Evolutionary conservation across 2,329 filamentous ascomycete genomes (phyloP).

Genomic region (Alternaria gaisen): DNA sequence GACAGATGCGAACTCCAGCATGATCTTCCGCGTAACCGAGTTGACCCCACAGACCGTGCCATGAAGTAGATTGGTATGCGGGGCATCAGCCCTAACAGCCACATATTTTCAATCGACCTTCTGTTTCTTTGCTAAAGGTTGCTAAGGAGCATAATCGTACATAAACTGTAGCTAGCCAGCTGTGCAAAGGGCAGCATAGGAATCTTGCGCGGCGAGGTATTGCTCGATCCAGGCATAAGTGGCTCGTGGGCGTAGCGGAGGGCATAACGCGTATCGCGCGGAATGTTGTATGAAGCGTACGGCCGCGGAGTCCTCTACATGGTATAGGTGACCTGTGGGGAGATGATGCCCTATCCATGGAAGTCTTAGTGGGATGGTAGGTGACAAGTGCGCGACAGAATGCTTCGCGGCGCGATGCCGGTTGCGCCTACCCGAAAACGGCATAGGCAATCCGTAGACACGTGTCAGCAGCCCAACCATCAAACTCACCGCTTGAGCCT

Average conservation of each 20-base stretch:
- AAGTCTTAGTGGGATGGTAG: conserved; percentile 1
- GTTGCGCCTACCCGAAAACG: not conserved
- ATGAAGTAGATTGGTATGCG: conserved; percentile 10
- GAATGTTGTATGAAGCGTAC: not conserved
- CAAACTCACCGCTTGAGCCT: conserved; percentile 20
- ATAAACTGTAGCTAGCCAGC: too few relatives aligned
- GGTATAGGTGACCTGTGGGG: not conserved
- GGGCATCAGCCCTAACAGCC: conserved; percentile 1
- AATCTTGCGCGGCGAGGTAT: not conserved
- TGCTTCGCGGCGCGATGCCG: not conserved
- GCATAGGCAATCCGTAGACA: conserved; percentile 3
- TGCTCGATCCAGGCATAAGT: not conserved
- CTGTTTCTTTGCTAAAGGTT: not conserved
- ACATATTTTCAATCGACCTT: not conserved
- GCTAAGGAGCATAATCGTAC: not conserved
- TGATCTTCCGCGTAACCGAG: not conserved
- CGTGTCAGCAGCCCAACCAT: conserved; percentile 16
- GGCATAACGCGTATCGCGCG: not conserved
- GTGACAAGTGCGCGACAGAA: not conserved
- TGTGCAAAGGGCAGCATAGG: not conserved
- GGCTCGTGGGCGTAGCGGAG: not conserved
- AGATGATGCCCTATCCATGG: not conserved
- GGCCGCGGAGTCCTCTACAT: not conserved
- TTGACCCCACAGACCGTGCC: conserved; percentile 5
- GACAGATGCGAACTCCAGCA: not conserved